Base-by-base conservation (phyloP, 2,329 filamentous ascomycete genomes). In the Aureobasidium lini region DNA sequence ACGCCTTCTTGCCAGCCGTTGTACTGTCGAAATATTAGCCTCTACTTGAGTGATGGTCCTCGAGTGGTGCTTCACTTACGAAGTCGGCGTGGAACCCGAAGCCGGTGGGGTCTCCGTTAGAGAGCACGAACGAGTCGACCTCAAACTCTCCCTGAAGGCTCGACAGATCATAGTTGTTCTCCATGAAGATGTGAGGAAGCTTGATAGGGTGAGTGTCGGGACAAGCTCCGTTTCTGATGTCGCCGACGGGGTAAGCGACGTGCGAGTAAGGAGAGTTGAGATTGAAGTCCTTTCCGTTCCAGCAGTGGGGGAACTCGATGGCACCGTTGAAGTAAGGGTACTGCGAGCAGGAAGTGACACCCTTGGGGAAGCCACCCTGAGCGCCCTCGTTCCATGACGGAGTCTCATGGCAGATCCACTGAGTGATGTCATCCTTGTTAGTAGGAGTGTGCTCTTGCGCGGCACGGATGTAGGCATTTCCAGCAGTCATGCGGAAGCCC, bases 221-320 rank as follows among this genome's bases (percentile, higher is more conserved):
- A 65, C 81, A 84, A 66, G 80, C 79, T 56, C 80, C 80, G 58
- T 75, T 73, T 63, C 81, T 67, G 62, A 71, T 75, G 36, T 69
- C 64, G 1, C 73, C 71, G 2, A 67, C 69, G 11, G 86, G 86
- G 68, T 82, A 89, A 23, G 75, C 77, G 77, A 86, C 84, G 76
- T 89, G 88, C 65, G 78, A 79, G 67, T 77, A 77, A 73, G 85
- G 81, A 66, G 85, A 76, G 0, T 64, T 23, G 3, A 78, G 76
- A 64, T 82, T 79, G 10, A 76, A 64, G 63, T 86, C 79, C 66
- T 84, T 80, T 52, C 89, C 89, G 66, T 94, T 89, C 79, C 87
- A 89, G 78, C 87, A 89, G 18, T 84, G 85, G 10, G 86, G 87
- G 73, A 89, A 87, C 76, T 88, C 84, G 48, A 89, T 75, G 63